phyloP scores from a whole-genome alignment of 352 stramenopile genomes.

The Phytophthora aleatoria region DNA sequence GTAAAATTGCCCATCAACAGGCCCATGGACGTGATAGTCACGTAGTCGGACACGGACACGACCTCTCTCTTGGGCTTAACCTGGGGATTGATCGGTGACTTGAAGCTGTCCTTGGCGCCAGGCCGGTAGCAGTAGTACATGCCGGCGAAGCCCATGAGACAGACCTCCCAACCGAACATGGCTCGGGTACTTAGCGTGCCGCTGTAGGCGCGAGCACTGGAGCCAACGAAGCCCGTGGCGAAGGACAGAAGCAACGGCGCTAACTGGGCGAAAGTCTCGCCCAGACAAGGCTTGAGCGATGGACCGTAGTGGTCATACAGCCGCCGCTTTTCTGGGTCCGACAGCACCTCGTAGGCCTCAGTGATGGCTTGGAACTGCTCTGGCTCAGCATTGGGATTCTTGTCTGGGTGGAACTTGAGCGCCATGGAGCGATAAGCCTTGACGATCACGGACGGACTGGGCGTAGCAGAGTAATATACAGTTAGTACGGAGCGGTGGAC shows the following conservation, averaged over 20 bases:
- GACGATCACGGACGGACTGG: conserved; percentile 93
- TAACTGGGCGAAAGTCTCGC: conserved; percentile 66
- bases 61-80: conserved; percentile 45
- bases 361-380: conserved; percentile 90
- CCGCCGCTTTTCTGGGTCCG: conserved; percentile 71
- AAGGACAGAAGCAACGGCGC: conserved; percentile 71
- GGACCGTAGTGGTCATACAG: conserved; percentile 80
- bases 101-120: conserved; percentile 4
- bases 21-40: conserved; percentile 63
- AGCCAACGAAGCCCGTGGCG: conserved; percentile 54
- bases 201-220: conserved; percentile 49
- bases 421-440: conserved; percentile 94
- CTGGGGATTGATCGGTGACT: conserved; percentile 20
- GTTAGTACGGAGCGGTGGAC: conserved; percentile 3
- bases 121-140: conserved; percentile 64
- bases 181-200: conserved; percentile 29
- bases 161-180: conserved; percentile 50
- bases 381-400: conserved; percentile 90
- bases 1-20: conserved; percentile 62
- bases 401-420: conserved; percentile 96
- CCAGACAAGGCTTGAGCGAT: conserved; percentile 59
- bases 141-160: conserved; percentile 57
- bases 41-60: conserved; percentile 73
- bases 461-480: conserved; percentile 2
- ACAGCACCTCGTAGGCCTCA: conserved; percentile 79